These are phyloP conservation scores for Scheffersomyces lignicola DNA, from an alignment of 1,139 yeast species.

Conservation along the genomic window DNA sequence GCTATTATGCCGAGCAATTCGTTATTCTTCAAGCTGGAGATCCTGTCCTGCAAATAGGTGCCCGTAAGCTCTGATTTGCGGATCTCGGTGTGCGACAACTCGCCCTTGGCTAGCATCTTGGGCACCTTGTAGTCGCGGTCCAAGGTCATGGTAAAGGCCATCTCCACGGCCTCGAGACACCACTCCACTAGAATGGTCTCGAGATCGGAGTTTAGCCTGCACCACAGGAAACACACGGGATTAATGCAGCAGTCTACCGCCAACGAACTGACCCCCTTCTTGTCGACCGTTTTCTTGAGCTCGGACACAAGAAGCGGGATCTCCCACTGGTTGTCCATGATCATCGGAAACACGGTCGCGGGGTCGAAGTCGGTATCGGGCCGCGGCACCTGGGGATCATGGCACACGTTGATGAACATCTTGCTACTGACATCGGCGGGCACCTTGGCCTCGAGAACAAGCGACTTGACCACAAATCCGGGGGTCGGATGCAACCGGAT, in stretches of 20 bases:
- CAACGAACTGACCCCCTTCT: constrained; percentile 62
- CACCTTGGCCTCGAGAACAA: constrained; percentile 37
- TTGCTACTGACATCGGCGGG: constrained; percentile 46
- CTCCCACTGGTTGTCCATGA: constrained; percentile 77
- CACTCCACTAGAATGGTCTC: constrained; percentile 53
- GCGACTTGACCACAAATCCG: constrained; percentile 66
- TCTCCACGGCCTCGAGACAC: constrained; percentile 70
- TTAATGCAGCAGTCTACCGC: constrained; percentile 80
- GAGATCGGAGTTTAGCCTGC: constrained; percentile 52
- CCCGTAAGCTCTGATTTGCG: constrained; percentile 30
- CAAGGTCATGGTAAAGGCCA: constrained; percentile 38
- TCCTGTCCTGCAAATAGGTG: constrained; percentile 32
- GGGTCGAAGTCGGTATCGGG: constrained; percentile 54
- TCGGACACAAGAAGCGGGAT: constrained; percentile 74
- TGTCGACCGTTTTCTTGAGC: constrained; percentile 58
- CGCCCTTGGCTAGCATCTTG: constrained; percentile 64
- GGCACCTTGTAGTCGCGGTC: constrained; percentile 53
- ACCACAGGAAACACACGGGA: constrained; percentile 60
- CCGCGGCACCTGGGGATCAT: constrained; percentile 60
- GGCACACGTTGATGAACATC: constrained; percentile 77
- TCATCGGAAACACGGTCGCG: constrained; percentile 58
- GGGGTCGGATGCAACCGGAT: constrained; percentile 46
- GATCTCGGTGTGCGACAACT: constrained; percentile 36
- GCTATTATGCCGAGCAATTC: constrained; percentile 45
- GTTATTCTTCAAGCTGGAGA: constrained; percentile 33